These are phyloP conservation scores for Drosera capensis DNA, from an alignment of 148 eudicot species.

Conservation along the genomic window DNA sequence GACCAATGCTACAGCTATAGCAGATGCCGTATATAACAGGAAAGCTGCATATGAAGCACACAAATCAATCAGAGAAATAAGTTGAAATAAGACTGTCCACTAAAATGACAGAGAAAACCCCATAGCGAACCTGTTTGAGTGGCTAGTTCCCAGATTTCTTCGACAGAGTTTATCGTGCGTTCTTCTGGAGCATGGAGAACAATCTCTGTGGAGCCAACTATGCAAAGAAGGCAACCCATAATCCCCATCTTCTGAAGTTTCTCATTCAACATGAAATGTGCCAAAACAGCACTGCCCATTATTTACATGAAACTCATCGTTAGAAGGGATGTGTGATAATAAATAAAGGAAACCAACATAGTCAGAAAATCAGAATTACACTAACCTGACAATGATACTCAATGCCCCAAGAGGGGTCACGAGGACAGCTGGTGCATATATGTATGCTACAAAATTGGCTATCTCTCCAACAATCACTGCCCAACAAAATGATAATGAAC, in stretches of 20 bases:
- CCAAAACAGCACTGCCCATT: conserved; percentile 67
- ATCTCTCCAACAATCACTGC: conserved; percentile 85
- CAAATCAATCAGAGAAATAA: conserved; percentile 4
- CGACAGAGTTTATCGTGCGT: conserved; percentile 51
- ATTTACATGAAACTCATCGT: conserved; percentile 4
- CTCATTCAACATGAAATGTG: conserved; percentile 69
- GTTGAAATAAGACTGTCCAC: background rate
- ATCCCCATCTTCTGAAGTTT: conserved; percentile 66
- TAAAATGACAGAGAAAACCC: background rate
- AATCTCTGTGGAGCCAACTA: conserved; percentile 64
- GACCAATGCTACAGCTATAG: conserved; percentile 59
- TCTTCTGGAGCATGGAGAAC: conserved; percentile 92
- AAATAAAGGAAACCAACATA: conserved; percentile 1
- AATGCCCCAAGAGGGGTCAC: conserved; percentile 92
- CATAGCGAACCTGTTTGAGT: conserved; percentile 54
- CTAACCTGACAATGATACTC: conserved; percentile 87
- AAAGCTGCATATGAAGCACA: conserved; percentile 44
- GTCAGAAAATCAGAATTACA: conserved; percentile 5
- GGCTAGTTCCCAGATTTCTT: conserved; percentile 81
- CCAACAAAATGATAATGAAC: conserved; percentile 6
- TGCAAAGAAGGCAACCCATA: conserved; percentile 73
- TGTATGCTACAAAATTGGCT: conserved; percentile 78
- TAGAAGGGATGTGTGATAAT: background rate
- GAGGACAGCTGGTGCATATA: conserved; percentile 92
- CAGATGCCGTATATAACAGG: conserved; percentile 66